Percentiles rank a stretch among this genome's conserved stretches.
phyloP scores from a whole-genome alignment of 2,329 filamentous ascomycete species.

The Chaetoscypha palmicola region DNA sequence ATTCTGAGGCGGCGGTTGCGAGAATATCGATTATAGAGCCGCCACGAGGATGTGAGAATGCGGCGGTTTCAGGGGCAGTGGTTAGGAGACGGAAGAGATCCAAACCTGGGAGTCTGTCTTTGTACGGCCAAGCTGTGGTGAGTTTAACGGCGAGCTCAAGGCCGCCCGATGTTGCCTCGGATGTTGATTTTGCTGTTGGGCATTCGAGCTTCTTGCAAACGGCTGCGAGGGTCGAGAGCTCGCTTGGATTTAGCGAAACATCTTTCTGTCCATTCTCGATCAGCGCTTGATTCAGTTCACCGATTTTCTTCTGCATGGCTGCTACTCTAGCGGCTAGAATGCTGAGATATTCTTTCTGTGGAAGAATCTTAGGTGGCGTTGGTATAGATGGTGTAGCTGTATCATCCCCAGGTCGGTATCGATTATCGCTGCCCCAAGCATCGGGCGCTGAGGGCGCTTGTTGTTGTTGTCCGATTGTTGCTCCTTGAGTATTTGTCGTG shows the following conservation, averaged over 20 bases:
- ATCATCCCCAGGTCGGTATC: constrained; percentile 68
- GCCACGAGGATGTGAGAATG: constrained; percentile 45
- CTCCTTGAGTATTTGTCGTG: constrained; percentile 78
- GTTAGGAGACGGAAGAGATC: constrained; percentile 83
- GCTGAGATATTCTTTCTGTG: constrained; percentile 71
- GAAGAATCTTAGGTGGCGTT: constrained; percentile 52
- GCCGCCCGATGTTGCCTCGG: constrained; percentile 39
- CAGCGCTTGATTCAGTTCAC: constrained; percentile 67
- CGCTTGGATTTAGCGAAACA: constrained; percentile 63
- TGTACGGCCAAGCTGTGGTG: constrained; percentile 70
- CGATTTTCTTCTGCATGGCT: constrained; percentile 69
- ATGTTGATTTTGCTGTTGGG: too few relatives aligned
- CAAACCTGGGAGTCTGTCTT: constrained; percentile 73
- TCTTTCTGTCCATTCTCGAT: constrained; percentile 66
- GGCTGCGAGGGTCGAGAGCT: constrained; percentile 55
- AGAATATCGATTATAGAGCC: constrained; percentile 56
- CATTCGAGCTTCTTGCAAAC: constrained; percentile 61
- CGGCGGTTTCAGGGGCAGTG: constrained; percentile 59
- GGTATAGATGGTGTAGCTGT: constrained; percentile 33
- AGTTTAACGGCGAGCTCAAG: constrained; percentile 64
- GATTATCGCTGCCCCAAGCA: constrained; percentile 69
- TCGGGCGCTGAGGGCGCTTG: constrained; percentile 44
- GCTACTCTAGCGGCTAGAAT: constrained; percentile 67
- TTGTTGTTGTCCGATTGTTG: constrained; percentile 63
- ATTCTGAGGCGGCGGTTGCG: constrained; percentile 49